Evolutionary conservation across 306 rosid species (phyloP).

Genomic region (Cicer bijugum): DNA sequence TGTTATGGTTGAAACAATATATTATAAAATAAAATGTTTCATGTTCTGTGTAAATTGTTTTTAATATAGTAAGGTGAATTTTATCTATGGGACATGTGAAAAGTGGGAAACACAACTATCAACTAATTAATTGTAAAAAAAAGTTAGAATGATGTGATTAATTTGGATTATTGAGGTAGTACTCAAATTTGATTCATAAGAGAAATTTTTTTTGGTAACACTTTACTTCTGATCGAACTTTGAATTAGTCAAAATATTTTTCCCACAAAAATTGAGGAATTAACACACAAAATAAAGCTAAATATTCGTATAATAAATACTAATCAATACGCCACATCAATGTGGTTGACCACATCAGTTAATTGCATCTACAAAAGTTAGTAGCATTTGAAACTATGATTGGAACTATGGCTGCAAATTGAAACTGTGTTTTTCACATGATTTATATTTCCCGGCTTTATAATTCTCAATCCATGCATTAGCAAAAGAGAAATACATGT

Average conservation of each 20-base stretch:
- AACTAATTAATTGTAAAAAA: background rate
- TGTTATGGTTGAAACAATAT: background rate
- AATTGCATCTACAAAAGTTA: no score
- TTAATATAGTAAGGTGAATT: background rate
- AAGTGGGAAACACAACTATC: background rate
- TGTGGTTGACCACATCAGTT: no score
- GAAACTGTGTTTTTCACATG: background rate
- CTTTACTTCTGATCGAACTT: no score
- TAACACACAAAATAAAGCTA: no score
- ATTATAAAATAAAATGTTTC: constrained; percentile 6
- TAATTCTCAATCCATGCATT: background rate
- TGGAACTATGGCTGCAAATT: background rate
- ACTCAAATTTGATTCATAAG: background rate
- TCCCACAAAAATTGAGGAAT: no score
- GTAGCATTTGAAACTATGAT: background rate
- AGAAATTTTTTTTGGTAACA: no score
- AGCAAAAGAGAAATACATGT: background rate
- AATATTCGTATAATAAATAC: no score
- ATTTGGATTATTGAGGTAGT: background rate
- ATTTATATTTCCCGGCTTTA: background rate
- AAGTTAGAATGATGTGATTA: background rate
- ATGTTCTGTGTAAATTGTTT: background rate
- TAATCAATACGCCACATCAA: no score
- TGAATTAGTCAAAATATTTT: no score
- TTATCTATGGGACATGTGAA: background rate